Percentiles rank a stretch among this genome's conserved stretches.
Conservation (phyloP, 257 asterid genomes). For the Haberlea rhodopensis region DNA sequence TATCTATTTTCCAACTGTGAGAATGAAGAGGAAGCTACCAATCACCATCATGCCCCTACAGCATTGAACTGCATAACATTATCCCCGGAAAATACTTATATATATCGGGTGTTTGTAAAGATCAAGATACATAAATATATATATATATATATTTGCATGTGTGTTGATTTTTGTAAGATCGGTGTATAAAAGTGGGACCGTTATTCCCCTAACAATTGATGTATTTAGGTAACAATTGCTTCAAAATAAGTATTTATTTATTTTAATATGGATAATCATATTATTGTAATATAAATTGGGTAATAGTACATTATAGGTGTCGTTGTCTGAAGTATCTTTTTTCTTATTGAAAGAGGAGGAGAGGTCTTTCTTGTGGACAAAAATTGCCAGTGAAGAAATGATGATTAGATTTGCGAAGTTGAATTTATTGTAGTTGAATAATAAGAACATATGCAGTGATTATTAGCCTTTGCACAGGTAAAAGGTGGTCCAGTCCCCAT, state of each 20-base stretch:
- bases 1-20: constrained; percentile 83
- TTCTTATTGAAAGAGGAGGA: constrained; percentile 16
- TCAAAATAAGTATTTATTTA: too few species aligned
- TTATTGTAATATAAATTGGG: too few species aligned
- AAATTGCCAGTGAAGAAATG: constrained; percentile 24
- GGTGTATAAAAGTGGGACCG: too few species aligned
- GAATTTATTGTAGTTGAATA: constrained; percentile 23
- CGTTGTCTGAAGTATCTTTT: constrained; percentile 24
- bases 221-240: too few species aligned
- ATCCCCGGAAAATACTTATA: too few species aligned
- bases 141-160: too few species aligned
- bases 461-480: constrained; percentile 17
- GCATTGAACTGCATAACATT: constrained; percentile 31
- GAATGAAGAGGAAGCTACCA: constrained; percentile 90
- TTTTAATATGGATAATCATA: too few species aligned
- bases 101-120: too few species aligned
- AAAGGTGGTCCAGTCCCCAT: constrained; percentile 41
- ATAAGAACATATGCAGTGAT: constrained; percentile 29
- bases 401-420: constrained; percentile 4
- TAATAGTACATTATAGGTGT: constrained; percentile 36
- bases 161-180: too few species aligned
- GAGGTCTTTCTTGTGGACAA: constrained; percentile 22
- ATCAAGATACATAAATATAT: too few species aligned
- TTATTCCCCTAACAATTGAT: not conserved
- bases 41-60: constrained; percentile 56